Evolutionary conservation across 805 yeast species (phyloP).

Genomic region (Ascoidea tarda): DNA sequence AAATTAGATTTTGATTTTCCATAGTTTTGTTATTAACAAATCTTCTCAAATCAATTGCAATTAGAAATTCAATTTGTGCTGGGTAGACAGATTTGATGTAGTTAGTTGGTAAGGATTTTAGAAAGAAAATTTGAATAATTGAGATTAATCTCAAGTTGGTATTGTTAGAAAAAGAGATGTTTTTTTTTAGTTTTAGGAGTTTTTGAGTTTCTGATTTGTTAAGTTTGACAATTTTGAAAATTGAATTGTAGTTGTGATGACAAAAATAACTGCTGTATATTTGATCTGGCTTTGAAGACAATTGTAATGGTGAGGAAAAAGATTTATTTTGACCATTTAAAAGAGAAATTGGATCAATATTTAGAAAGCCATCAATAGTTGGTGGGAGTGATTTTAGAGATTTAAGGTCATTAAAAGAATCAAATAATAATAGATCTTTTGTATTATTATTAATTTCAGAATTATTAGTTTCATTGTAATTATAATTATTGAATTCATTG

Average conservation of each 20-base stretch:
- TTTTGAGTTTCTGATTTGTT: neutral
- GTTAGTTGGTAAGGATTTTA: neutral
- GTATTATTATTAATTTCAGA: too few species aligned
- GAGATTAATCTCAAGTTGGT: neutral
- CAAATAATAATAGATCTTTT: neutral
- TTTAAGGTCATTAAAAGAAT: neutral
- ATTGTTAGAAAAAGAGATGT: neutral
- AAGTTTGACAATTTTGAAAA: neutral
- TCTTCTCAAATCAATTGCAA: neutral
- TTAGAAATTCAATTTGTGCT: too few species aligned
- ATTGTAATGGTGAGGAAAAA: too few species aligned
- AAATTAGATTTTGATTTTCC: too few species aligned
- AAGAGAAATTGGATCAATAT: too few species aligned
- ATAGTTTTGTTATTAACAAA: too few species aligned
- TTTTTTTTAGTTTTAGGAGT: too few species aligned
- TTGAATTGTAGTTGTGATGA: neutral
- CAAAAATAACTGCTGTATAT: too few species aligned
- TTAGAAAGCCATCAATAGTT: neutral
- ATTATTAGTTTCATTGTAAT: neutral
- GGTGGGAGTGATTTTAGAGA: neutral
- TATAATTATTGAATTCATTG: neutral
- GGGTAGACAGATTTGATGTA: neutral
- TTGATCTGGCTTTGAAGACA: too few species aligned
- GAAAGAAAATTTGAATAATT: too few species aligned
- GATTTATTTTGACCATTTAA: too few species aligned